Conservation (phyloP, 2,329 filamentous ascomycete genomes). For the Thielaviopsis populi region DNA sequence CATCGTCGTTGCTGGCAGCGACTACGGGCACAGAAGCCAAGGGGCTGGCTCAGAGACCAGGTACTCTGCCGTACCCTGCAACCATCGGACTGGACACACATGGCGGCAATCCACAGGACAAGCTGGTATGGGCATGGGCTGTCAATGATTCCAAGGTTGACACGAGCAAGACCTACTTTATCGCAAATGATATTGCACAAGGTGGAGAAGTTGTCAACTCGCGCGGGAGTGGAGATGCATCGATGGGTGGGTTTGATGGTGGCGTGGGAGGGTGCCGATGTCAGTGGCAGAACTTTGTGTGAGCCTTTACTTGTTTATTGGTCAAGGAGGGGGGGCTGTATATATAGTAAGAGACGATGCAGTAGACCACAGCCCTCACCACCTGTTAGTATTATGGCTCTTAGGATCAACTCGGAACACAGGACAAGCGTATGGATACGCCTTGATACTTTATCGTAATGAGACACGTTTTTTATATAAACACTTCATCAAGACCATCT, state of each 20-base stretch:
- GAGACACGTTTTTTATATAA: background rate
- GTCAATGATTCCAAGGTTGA: constrained; percentile 35
- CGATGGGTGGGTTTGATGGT: constrained; percentile 46
- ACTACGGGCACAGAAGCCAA: constrained; percentile 20
- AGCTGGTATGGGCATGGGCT: constrained; percentile 39
- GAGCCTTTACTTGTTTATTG: background rate
- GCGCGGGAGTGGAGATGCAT: constrained; percentile 29
- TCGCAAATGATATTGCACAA: constrained; percentile 35
- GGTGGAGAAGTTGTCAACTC: constrained; percentile 41
- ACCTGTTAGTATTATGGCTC: background rate
- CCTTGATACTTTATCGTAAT: background rate
- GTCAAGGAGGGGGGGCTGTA: constrained; percentile 1
- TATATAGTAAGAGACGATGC: background rate
- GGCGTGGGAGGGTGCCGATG: constrained; percentile 48
- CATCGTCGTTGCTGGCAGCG: constrained; percentile 28
- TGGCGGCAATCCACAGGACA: constrained; percentile 38
- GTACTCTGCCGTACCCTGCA: constrained; percentile 49
- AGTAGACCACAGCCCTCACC: too few relatives aligned
- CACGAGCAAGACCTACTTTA: constrained; percentile 29
- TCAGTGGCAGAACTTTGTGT: constrained; percentile 38
- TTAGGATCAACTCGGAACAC: background rate
- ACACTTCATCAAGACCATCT: too few relatives aligned
- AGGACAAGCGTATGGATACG: background rate
- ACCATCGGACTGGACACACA: constrained; percentile 48
- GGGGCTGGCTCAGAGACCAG: constrained; percentile 29